Base-by-base conservation (phyloP, 2,329 filamentous ascomycete genomes). In the Calonectria hongkongensis region DNA sequence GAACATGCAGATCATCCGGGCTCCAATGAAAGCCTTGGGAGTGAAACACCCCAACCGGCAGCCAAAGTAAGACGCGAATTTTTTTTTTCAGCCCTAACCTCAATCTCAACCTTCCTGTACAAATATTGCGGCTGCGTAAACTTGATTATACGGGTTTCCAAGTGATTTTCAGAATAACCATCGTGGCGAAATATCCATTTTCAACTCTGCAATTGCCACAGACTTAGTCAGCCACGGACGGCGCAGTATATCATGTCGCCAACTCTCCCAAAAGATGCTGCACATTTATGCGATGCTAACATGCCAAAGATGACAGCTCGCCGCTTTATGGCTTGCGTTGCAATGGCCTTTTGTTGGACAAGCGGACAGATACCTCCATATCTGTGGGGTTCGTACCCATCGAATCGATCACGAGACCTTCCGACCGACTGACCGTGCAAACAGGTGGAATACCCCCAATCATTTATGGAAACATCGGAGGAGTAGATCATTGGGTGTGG, bases 271-370 rank as follows among this genome's bases (percentile, higher is more conserved):
- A 33, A 33, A 33, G 9, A 33, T 21, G 9, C 5, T 21, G 10
- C n/a, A n/a, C 21, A n/a, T 8, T 21, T 21, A 2, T 21, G 8
- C 3, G n/a, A 47, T 47, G n/a, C 43, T 47, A 47, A 47, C 18
- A 25, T 4, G 16, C 25, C 8, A 4, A 16, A 65, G 62, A 27
- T 65, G 62, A 65, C 62, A 21, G 28, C 62, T 16, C 43, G 62
- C 4, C 62, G 62, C 21, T 65, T 65, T 45, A 65, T 65, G 62
- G 62, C 62, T 41, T 65, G 62, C 13, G 47, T 50, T n/a, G 62
- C 62, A 2, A 65, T 65, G 62, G 62, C 62, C 2, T 65, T 65
- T 39, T 47, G 43, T 51, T 65, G 62, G 62, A 65, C 62, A 33
- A 65, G 62, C 21, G 62, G 62, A 7, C 62, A 65, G 33, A 65